Evolutionary conservation across 768 basidiomycete genomes (phyloP), one percentile per base, ranked within the genome.

Genomic region (Polyporus arcularius): DNA sequence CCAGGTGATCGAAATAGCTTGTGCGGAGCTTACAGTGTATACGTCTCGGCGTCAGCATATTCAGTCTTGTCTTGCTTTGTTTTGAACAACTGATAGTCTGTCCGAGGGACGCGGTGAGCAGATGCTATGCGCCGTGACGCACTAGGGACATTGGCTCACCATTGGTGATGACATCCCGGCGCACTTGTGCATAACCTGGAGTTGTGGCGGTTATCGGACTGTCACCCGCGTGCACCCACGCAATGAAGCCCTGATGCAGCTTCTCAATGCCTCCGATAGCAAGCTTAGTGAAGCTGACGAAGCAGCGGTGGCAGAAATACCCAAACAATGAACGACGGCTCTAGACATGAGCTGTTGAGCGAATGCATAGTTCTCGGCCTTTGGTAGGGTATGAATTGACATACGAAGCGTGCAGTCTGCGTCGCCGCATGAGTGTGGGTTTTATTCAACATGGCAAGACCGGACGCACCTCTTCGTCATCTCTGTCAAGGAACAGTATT

Each of bases 241-340:
- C 74, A 59, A 82, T 77, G 67, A 89, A 92, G 67, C 92, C 86
- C 50, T 75, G 73, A 65, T 85, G 85, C 39, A 94, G 79, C 65
- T 84, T 83, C 53, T 81, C 77, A n/a, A 89, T 78, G 11, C 88
- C 90, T 49, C 81, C 79, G 65, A 88, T 92, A 0, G 92, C 90
- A 3, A 94, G 76, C 69, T 93, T 93, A 66, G 82, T 69, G 72
- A 88, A 93, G 66, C 82, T 87, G 51, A 91, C 80, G 61, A 82
- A 87, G 69, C 89, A 92, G 42, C 92, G 81, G 49, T 92, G 87
- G 65, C 83, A 86, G 68, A 93, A 94, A 67, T 85, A 90, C 2
- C 91, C 93, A 71, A 93, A 90, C 21, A 90, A 74, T 2, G 92
- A 94, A 18, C 89, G 85, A 30, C 89, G 85, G 54, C 78, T 79